These are phyloP conservation scores for Ophiocordyceps camponoti-leonardi DNA, from an alignment of 2,329 filamentous ascomycete species.

Conservation along the genomic window DNA sequence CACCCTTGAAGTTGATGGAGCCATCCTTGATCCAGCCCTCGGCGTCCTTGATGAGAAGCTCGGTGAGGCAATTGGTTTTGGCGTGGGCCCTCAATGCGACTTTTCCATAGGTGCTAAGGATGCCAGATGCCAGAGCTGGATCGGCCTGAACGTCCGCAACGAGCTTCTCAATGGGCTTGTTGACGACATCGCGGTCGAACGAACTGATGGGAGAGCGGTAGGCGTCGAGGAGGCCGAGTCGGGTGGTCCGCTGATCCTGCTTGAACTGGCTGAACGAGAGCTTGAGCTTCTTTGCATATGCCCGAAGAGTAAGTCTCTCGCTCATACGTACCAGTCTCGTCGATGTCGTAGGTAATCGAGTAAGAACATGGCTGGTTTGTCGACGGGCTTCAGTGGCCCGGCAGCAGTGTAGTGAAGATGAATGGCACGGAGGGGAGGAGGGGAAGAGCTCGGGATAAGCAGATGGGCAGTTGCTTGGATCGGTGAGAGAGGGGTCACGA, in stretches of 20 bases:
- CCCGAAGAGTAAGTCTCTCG: neutral
- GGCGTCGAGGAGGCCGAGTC: conserved; percentile 47
- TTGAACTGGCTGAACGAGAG: conserved; percentile 49
- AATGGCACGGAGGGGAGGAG: neutral
- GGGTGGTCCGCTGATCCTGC: conserved; percentile 53
- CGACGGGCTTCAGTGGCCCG: no score
- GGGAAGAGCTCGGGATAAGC: neutral
- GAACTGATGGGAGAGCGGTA: conserved; percentile 51
- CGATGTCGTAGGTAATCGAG: conserved; percentile 51
- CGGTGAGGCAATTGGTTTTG: conserved; percentile 79
- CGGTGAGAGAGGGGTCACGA: neutral
- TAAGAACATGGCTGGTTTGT: conserved; percentile 23
- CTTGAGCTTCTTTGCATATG: neutral
- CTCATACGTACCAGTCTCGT: conserved; percentile 41
- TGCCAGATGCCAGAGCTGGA: conserved; percentile 44
- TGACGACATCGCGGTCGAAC: conserved; percentile 48
- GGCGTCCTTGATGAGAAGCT: conserved; percentile 64
- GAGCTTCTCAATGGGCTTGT: conserved; percentile 59
- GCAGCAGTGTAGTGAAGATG: no score
- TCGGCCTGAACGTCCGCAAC: conserved; percentile 64
- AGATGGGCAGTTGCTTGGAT: neutral
- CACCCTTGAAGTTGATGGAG: conserved; percentile 56
- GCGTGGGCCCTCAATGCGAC: conserved; percentile 68
- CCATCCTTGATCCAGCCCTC: conserved; percentile 49
- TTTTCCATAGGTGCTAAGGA: conserved; percentile 78